Base-by-base conservation (phyloP, 2,329 filamentous ascomycete genomes). In the Alternaria ethzedia region DNA sequence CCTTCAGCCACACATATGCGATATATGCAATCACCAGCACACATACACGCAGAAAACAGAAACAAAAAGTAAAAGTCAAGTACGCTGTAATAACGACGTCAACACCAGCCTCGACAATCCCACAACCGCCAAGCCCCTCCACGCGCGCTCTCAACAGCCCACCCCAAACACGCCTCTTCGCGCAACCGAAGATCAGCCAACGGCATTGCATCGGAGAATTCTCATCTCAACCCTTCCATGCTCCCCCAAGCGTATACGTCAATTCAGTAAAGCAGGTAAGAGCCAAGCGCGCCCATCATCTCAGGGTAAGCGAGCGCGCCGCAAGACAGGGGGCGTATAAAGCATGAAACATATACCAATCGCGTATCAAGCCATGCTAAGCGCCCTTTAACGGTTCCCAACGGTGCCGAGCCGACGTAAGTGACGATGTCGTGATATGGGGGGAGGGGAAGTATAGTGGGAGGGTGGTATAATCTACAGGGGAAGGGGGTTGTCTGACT, bases 181-280 rank as follows among this genome's bases (percentile, higher is more conserved):
- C 36, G 36, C 36, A 41, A 32, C 26, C 47, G 28, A 12, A 51
- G 28, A 51, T 51, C 49, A n/a, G 4, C 46, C 49, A 59, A 59
- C 57, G 57, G 57, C 49, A 44, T 28, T 59, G 57, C 49, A 59
- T 59, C 57, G 57, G 57, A 54, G 41, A 59, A 59, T 51, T 51
- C 28, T 9, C 49, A 51, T 51, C 49, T 51, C 49, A 4, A 5
- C 20, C 49, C 17, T 13, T 30, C 28, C 47, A 51, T 17, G 13
- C 17, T 21, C 17, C 47, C 28, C 17, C 47, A 51, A 21, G 10
- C 2, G 28, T 50, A 17, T 28, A 50, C 12, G 26, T 50, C 21
- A 25, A 26, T 23, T 26, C 17, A 32, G 17, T 21, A 15, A 15
- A 36, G 47, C 21, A 15, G 2, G 47, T 21, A 36, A 36, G 32